Percentiles rank a stretch among this genome's conserved stretches.
Conservation (phyloP, 352 stramenopile genomes). For the Pythium apleroticum region DNA sequence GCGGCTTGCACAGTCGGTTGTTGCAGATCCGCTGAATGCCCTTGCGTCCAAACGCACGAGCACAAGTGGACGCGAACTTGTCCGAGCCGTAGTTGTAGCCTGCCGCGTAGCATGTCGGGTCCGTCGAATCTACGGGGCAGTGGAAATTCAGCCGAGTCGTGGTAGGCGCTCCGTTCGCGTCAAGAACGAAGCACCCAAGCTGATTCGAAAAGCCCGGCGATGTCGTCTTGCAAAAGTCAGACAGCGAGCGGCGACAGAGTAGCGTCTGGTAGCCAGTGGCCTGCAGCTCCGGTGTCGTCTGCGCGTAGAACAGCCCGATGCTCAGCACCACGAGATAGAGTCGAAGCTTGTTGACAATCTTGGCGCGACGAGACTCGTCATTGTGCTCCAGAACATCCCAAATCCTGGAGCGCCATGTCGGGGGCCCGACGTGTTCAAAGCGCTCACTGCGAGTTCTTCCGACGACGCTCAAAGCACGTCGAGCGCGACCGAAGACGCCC, state of each 20-base stretch:
- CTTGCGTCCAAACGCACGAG: constrained; percentile 32
- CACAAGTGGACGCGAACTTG: constrained; percentile 31
- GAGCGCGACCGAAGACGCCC: constrained; percentile 29
- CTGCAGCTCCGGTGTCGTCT: constrained; percentile 54
- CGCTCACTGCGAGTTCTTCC: constrained; percentile 23
- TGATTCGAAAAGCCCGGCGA: constrained; percentile 24
- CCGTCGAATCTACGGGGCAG: constrained; percentile 26
- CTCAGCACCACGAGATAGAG: constrained; percentile 40
- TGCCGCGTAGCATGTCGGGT: constrained; percentile 42
- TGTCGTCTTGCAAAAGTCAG: constrained; percentile 34
- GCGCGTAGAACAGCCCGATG: constrained; percentile 52
- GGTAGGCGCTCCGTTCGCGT: constrained; percentile 33
- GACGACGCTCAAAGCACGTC: constrained; percentile 26
- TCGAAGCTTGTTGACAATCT: constrained; percentile 33
- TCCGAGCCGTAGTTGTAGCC: constrained; percentile 60
- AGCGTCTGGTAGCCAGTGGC: constrained; percentile 37
- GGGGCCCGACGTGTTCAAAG: constrained; percentile 24
- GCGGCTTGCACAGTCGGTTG: constrained; percentile 49
- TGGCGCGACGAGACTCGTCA: constrained; percentile 28
- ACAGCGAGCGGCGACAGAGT: constrained; percentile 42
- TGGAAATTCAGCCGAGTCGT: constrained; percentile 40
- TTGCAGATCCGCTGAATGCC: constrained; percentile 27
- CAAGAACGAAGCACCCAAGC: constrained; percentile 47
- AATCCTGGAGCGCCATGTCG: constrained; percentile 33
- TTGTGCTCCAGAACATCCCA: constrained; percentile 55